A percentile compares a stretch with the other conserved stretches of the same genome.
Evolutionary conservation across 1,284 basidiomycete genomes (phyloP).

Genomic region (Ganoderma leucocontextum): DNA sequence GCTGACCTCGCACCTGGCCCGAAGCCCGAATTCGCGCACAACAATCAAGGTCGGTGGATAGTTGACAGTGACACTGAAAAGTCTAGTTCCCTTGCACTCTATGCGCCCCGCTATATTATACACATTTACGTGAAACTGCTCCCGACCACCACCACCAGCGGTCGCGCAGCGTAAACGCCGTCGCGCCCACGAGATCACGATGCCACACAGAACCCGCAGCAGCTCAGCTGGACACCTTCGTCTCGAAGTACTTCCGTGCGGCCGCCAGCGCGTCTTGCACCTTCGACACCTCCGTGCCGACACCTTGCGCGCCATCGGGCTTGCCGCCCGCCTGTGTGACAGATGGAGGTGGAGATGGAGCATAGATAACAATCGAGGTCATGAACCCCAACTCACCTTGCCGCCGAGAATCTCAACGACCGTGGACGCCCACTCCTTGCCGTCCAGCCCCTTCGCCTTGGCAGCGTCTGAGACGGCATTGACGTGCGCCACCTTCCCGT

Average conservation of each 20-base stretch:
- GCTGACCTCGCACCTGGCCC: neutral
- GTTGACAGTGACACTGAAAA: too few species aligned
- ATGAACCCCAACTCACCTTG: constrained; percentile 64
- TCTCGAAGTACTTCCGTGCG: constrained; percentile 56
- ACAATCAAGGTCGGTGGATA: neutral
- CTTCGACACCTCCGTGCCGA: constrained; percentile 74
- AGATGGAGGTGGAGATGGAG: neutral
- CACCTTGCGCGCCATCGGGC: constrained; percentile 88
- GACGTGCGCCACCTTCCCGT: constrained; percentile 86
- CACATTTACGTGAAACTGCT: constrained; percentile 32
- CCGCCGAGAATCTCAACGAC: constrained; percentile 85
- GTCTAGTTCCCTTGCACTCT: constrained; percentile 20
- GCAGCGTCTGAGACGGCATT: constrained; percentile 80
- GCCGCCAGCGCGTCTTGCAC: constrained; percentile 75
- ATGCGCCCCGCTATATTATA: constrained; percentile 25
- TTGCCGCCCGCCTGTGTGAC: constrained; percentile 88
- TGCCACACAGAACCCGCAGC: neutral
- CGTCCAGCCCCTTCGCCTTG: constrained; percentile 77
- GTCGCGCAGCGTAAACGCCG: constrained; percentile 1
- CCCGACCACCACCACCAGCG: neutral
- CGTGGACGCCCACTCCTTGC: constrained; percentile 84
- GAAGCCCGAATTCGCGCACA: neutral
- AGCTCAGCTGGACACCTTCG: constrained; percentile 31
- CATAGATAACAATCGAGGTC: neutral
- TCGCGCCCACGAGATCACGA: neutral